phyloP scores from a whole-genome alignment of 768 basidiomycete genomes.

The Pleurotus djamor region DNA sequence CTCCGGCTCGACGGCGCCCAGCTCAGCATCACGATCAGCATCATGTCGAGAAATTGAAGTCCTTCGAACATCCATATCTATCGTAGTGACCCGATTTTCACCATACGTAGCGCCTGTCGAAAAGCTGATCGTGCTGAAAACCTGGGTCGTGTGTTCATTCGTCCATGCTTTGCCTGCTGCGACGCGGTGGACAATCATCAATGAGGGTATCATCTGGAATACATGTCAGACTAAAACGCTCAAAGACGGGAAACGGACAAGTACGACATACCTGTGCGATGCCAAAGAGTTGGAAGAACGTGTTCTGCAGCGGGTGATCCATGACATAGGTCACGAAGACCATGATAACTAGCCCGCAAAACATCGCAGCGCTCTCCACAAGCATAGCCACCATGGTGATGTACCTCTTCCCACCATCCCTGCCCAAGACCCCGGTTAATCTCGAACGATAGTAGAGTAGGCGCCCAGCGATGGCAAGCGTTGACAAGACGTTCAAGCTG shows the following conservation, averaged over 20 bases:
- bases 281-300: conserved; percentile 27
- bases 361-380: conserved; percentile 29
- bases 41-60: no score
- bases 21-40: no score
- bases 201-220: conserved; percentile 27
- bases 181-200: conserved; percentile 33
- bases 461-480: conserved; percentile 26
- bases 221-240: not conserved
- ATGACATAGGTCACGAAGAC: conserved; percentile 26
- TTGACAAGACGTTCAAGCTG: conserved; percentile 27
- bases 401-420: conserved; percentile 19
- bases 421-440: conserved; percentile 17
- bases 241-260: not conserved
- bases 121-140: not conserved
- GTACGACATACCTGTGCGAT: conserved; percentile 22
- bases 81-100: not conserved
- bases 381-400: conserved; percentile 24
- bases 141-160: not conserved
- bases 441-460: conserved; percentile 17
- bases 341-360: conserved; percentile 21
- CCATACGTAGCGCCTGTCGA: not conserved
- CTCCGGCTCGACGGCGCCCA: no score
- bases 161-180: conserved; percentile 26
- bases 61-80: no score
- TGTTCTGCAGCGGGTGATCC: conserved; percentile 20